Percentiles rank a stretch among this genome's conserved stretches.
phyloP scores from a whole-genome alignment of 192 early-diverging fungal species.

The Lobosporangium transversale region DNA sequence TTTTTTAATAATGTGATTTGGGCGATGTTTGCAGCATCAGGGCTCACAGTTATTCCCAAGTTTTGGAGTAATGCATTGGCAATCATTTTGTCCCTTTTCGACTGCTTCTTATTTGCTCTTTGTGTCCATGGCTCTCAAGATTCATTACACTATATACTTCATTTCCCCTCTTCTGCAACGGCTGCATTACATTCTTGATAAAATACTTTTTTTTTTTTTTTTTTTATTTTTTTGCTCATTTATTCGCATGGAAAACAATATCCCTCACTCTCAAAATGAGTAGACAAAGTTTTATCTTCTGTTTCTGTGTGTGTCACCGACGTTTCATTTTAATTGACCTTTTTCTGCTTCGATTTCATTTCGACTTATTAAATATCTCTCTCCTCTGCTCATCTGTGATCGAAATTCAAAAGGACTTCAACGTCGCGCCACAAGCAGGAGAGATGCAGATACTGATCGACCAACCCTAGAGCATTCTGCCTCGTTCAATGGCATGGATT shows the following conservation, averaged over 20 bases:
- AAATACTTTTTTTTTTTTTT: neutral
- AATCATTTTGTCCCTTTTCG: neutral
- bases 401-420: constrained; percentile 39
- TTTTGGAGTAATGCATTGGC: neutral
- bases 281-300: no score
- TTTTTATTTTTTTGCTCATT: neutral
- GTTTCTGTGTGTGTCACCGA: neutral
- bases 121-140: neutral
- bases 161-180: neutral
- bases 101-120: neutral
- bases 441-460: constrained; percentile 11
- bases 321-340: neutral
- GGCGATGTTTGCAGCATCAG: no score
- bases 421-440: constrained; percentile 40
- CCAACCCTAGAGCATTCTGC: constrained; percentile 34
- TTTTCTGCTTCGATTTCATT: constrained; percentile 2
- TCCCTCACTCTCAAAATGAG: no score
- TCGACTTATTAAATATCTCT: no score
- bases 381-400: no score
- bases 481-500: constrained; percentile 30
- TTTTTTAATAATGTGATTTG: neutral
- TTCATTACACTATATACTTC: neutral
- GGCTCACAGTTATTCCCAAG: neutral
- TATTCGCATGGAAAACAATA: no score
- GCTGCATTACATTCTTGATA: neutral